Percentiles rank a stretch among this genome's conserved stretches.
phyloP scores from a whole-genome alignment of 2,329 filamentous ascomycete genomes.

The Alternaria sp. region DNA sequence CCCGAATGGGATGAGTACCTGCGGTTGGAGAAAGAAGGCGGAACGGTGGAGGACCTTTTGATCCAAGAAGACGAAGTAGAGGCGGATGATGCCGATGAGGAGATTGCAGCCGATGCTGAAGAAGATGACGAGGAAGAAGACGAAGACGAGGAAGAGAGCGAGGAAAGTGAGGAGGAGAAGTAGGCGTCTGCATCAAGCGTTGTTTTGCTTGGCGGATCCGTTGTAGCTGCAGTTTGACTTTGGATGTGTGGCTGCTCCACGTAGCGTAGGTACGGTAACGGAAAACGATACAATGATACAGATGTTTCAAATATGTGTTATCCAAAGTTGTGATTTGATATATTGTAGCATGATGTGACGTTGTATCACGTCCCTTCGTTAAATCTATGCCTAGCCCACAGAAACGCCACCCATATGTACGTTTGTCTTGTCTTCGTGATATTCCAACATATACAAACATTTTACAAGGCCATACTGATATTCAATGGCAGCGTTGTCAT shows the following conservation, averaged over 20 bases:
- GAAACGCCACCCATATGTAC: slow-evolving; percentile 17
- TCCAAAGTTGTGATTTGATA: not conserved
- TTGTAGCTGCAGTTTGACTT: not conserved
- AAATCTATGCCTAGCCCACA: not conserved
- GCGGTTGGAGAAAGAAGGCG: slow-evolving; percentile 76
- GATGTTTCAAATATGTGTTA: not conserved
- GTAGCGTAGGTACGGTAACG: not conserved
- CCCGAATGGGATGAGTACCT: slow-evolving; percentile 96
- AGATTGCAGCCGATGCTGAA: slow-evolving; percentile 39
- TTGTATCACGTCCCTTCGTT: not conserved
- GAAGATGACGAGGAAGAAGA: slow-evolving; percentile 37
- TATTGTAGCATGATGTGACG: not conserved
- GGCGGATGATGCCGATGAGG: slow-evolving; percentile 42
- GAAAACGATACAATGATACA: slow-evolving; percentile 9
- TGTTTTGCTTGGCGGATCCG: not conserved
- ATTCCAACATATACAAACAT: slow-evolving; percentile 2
- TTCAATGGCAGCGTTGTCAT: not conserved
- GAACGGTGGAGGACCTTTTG: slow-evolving; percentile 49
- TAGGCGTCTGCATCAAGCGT: not conserved
- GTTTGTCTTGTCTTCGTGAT: not conserved
- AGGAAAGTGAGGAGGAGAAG: slow-evolving; percentile 7
- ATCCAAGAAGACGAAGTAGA: slow-evolving; percentile 41
- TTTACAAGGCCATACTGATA: not conserved
- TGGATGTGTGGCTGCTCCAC: not conserved
- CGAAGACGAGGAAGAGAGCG: slow-evolving; percentile 24